phyloP scores from a whole-genome alignment of 805 yeast species.

The Saturnispora silvae region DNA sequence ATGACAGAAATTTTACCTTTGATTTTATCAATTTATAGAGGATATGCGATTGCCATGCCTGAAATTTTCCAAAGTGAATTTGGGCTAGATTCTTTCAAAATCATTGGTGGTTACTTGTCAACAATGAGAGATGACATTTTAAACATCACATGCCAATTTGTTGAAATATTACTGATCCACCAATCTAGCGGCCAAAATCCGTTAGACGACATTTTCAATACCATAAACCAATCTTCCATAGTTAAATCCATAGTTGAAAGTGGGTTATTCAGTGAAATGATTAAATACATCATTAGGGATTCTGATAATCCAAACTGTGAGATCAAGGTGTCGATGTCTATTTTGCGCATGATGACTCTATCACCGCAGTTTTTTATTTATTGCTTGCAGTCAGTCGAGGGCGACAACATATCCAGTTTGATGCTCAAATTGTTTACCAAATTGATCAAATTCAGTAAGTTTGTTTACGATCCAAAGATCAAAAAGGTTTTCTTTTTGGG shows the following conservation, averaged over 20 bases:
- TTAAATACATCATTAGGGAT: constrained; percentile 32
- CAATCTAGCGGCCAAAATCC: constrained; percentile 9
- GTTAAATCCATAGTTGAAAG: constrained; percentile 28
- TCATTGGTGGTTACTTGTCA: constrained; percentile 42
- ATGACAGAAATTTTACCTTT: constrained; percentile 69
- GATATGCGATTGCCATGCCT: constrained; percentile 46
- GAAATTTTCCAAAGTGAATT: constrained; percentile 29
- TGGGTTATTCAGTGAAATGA: constrained; percentile 35
- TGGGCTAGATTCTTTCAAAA: constrained; percentile 34
- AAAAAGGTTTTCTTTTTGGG: constrained; percentile 39
- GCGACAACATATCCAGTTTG: constrained; percentile 8
- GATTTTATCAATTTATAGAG: constrained; percentile 48
- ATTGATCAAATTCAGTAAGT: constrained; percentile 26
- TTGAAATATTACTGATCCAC: constrained; percentile 40
- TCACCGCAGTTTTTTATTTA: constrained; percentile 27
- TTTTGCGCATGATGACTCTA: constrained; percentile 31
- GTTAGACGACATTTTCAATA: no score
- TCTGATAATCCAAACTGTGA: constrained; percentile 33
- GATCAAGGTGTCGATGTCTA: constrained; percentile 28
- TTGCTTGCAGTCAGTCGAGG: constrained; percentile 5
- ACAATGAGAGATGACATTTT: constrained; percentile 65
- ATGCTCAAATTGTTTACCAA: constrained; percentile 17
- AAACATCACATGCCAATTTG: constrained; percentile 39
- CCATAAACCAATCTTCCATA: constrained; percentile 8
- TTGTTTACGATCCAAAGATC: constrained; percentile 64